These are phyloP conservation scores for Zygoascus tannicola DNA, from an alignment of 805 yeast genomes.

Conservation along the genomic window DNA sequence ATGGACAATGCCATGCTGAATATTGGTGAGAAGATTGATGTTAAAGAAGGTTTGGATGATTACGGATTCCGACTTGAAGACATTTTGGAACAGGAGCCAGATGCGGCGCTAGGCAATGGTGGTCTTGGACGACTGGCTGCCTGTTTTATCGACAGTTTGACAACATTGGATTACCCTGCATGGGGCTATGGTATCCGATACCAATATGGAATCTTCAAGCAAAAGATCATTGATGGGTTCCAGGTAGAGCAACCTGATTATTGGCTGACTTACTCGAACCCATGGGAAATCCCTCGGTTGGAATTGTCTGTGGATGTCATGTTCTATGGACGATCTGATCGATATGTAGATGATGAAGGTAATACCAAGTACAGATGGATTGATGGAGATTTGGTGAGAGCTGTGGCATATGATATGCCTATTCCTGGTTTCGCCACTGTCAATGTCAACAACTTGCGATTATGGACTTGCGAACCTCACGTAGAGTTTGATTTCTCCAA, in stretches of 20 bases:
- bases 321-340: slow-evolving; percentile 74
- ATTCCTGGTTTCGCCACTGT: slow-evolving; percentile 75
- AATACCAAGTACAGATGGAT: slow-evolving; percentile 59
- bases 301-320: slow-evolving; percentile 87
- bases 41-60: slow-evolving; percentile 49
- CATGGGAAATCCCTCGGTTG: slow-evolving; percentile 85
- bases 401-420: slow-evolving; percentile 86
- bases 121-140: slow-evolving; percentile 94
- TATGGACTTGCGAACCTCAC: slow-evolving; percentile 87
- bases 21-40: slow-evolving; percentile 53
- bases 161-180: slow-evolving; percentile 80
- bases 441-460: slow-evolving; percentile 78
- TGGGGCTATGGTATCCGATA: slow-evolving; percentile 96
- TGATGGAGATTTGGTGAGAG: slow-evolving; percentile 84
- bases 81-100: slow-evolving; percentile 76
- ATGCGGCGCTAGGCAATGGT: slow-evolving; percentile 92
- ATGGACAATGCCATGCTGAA: slow-evolving; percentile 89
- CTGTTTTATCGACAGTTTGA: slow-evolving; percentile 81
- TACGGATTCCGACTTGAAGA: slow-evolving; percentile 87
- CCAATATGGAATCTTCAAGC: slow-evolving; percentile 89
- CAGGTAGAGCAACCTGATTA: slow-evolving; percentile 93
- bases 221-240: slow-evolving; percentile 80
- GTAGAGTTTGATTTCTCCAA: slow-evolving; percentile 84
- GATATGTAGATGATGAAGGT: slow-evolving; percentile 43
- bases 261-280: slow-evolving; percentile 82